phyloP scores from a whole-genome alignment of 805 yeast species.

The Yarrowia sp. region DNA sequence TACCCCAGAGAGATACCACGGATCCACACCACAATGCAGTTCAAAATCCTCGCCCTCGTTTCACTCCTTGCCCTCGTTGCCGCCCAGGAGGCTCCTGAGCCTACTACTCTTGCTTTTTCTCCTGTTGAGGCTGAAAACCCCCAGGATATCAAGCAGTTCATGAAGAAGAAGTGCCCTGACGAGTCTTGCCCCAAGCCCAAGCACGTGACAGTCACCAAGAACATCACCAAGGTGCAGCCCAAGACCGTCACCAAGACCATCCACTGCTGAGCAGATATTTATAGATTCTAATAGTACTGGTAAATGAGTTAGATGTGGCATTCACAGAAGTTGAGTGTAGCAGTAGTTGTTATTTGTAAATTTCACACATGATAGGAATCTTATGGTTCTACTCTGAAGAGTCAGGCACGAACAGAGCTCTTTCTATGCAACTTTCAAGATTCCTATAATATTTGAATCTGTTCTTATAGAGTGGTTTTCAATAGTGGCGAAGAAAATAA shows the following conservation, averaged over 20 bases:
- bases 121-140: not conserved
- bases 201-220: conserved; percentile 6
- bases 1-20: too few species aligned
- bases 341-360: too few species aligned
- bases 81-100: not conserved
- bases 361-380: too few species aligned
- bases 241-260: not conserved
- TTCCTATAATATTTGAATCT: too few species aligned
- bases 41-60: not conserved
- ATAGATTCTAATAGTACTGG: not conserved
- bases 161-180: not conserved
- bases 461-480: too few species aligned
- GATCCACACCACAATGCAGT: not conserved
- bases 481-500: too few species aligned
- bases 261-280: not conserved
- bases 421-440: too few species aligned
- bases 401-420: too few species aligned
- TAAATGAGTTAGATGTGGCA: too few species aligned
- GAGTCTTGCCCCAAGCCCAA: not conserved
- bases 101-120: not conserved
- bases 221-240: not conserved
- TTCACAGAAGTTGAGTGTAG: too few species aligned
- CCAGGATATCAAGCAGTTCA: not conserved
- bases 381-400: too few species aligned
- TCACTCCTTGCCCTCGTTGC: not conserved